Percentiles rank a stretch among this genome's conserved stretches.
phyloP scores from a whole-genome alignment of 805 yeast species.

The Torulaspora delbrueckii region DNA sequence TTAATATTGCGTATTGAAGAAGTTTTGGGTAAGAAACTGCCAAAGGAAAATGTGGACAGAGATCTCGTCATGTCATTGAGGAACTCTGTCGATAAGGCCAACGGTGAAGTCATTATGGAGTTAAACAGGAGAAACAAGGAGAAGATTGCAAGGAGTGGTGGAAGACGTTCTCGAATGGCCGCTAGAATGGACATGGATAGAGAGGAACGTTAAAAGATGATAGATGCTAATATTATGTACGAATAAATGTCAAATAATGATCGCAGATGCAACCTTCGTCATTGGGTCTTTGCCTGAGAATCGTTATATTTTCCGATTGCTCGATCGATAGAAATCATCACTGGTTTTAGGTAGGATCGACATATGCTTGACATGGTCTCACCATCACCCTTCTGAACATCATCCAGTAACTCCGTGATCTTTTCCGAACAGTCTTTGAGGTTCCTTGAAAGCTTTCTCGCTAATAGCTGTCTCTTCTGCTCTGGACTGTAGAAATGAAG shows the following conservation, averaged over 20 bases:
- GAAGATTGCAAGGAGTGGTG: slow-evolving; percentile 40
- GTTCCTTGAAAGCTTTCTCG: slow-evolving; percentile 46
- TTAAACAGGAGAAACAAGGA: slow-evolving; percentile 67
- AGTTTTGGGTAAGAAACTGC: slow-evolving; percentile 76
- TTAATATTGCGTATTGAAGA: slow-evolving; percentile 82
- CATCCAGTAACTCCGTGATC: slow-evolving; percentile 27
- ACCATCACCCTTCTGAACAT: slow-evolving; percentile 31
- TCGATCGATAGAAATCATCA: slow-evolving; percentile 40
- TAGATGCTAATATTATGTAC: neutral
- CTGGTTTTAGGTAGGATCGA: slow-evolving; percentile 40
- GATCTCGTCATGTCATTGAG: slow-evolving; percentile 72
- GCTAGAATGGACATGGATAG: slow-evolving; percentile 44
- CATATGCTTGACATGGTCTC: slow-evolving; percentile 28
- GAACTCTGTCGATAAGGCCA: slow-evolving; percentile 85
- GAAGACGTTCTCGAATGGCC: slow-evolving; percentile 37
- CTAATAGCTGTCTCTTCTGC: slow-evolving; percentile 39
- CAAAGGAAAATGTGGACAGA: slow-evolving; percentile 75
- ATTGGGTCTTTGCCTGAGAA: slow-evolving; percentile 12
- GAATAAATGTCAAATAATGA: neutral
- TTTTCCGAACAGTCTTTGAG: slow-evolving; percentile 46
- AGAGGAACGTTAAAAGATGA: slow-evolving; percentile 36
- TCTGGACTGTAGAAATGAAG: slow-evolving; percentile 50
- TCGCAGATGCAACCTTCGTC: neutral
- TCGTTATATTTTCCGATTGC: slow-evolving; percentile 46
- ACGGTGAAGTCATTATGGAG: slow-evolving; percentile 77